Evolutionary conservation across 345 rosid genomes (phyloP), one percentile per base, ranked within the genome.

Genomic region (Eucalyptus brandiana): DNA sequence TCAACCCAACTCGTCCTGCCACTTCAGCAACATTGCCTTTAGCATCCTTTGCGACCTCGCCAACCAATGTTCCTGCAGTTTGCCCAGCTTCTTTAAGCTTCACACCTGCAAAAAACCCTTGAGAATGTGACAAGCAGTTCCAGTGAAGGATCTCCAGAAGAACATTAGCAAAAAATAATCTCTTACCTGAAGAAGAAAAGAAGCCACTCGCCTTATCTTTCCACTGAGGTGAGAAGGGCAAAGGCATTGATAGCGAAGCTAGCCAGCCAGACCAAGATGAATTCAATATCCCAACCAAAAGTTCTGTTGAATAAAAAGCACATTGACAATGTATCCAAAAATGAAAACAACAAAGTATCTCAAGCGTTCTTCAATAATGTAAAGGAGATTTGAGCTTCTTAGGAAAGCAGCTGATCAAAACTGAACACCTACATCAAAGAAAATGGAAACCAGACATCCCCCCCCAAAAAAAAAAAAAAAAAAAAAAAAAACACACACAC

Each of bases 21-120:
- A 89, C 98, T 89, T 95, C 98, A 83, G 95, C 14, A 10, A 94
- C 99, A 90, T 97, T 97, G 48, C 95, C 99, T 94, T 97, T 97
- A 8, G 99, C 97, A 92, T 97, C 99, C 90, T 96, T 97, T 19
- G 99, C 99, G 14, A 95, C 99, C 92, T 94, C 99, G 26, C 95
- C 99, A 6, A 97, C 95, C 90, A 95, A 94, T 85, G 95, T 92
- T 88, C 98, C 98, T 18, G 99, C 99, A 13, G 97, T 91, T 91
- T 95, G 96, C 56, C 99, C 89, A 13, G 98, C 99, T 94, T 96
- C 96, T 92, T 93, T 97, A 62, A 97, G 92, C 94, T 95, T 97
- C 88, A 92, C 93, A 88, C 98, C 99, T 97, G 92, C 90, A 90
- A 56, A 87, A 90, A 89, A 85, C 26, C 45, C 86, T 26, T 89